Conservation (phyloP, 495 filamentous ascomycete species). For the Aspergillus baeticus region DNA sequence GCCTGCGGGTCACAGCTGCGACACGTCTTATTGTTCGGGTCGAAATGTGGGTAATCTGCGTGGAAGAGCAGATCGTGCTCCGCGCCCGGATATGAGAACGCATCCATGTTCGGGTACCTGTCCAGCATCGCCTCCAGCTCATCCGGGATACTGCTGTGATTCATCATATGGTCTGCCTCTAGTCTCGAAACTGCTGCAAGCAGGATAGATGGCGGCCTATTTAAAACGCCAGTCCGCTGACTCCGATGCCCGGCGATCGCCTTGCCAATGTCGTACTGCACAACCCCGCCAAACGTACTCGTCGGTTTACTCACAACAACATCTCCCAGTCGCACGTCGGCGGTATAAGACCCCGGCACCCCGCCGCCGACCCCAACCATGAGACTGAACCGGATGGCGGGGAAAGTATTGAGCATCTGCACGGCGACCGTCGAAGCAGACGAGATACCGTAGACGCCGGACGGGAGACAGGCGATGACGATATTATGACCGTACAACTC, state of each 20-base stretch:
- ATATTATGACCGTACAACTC: conserved; percentile 2
- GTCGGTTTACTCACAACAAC: conserved; percentile 7
- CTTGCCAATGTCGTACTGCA: conserved; percentile 2
- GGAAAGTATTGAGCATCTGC: not conserved
- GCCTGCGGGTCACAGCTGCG: not conserved
- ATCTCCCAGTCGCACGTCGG: not conserved
- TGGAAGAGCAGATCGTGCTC: not conserved
- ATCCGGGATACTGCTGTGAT: not conserved
- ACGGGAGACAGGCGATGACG: not conserved
- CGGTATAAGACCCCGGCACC: not conserved
- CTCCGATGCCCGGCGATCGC: not conserved
- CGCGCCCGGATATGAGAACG: not conserved
- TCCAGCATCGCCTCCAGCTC: not conserved
- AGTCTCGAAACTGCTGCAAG: not conserved
- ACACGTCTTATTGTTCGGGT: too few species aligned
- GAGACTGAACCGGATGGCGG: not conserved
- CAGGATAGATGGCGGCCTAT: not conserved
- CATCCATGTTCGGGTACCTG: not conserved
- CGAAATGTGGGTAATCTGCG: not conserved
- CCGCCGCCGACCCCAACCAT: conserved; percentile 1
- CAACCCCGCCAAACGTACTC: not conserved
- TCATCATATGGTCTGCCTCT: not conserved
- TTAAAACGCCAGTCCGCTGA: not conserved
- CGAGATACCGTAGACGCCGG: not conserved
- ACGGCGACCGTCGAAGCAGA: not conserved